Evolutionary conservation across 768 basidiomycete species (phyloP).

Genomic region (Leucogyrophana mollusca): DNA sequence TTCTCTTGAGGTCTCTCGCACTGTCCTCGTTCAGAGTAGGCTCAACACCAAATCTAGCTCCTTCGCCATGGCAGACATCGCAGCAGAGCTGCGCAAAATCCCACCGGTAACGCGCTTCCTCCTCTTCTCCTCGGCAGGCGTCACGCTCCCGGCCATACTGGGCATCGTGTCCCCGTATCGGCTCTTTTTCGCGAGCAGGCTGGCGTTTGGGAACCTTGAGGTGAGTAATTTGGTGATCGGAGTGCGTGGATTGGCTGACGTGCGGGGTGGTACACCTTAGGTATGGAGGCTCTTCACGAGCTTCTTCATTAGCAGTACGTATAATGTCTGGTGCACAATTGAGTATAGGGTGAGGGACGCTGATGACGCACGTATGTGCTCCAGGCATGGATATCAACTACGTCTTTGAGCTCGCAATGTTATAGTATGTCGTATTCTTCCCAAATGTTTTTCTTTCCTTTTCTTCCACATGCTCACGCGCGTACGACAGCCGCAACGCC

Average conservation of each 20-base stretch:
- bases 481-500: constrained; percentile 54
- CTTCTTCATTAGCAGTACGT: constrained; percentile 69
- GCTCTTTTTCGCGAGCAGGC: constrained; percentile 49
- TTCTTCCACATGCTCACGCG: constrained; percentile 1
- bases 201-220: constrained; percentile 51
- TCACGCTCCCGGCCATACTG: constrained; percentile 59
- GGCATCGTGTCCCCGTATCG: constrained; percentile 51
- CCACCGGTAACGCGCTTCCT: constrained; percentile 81
- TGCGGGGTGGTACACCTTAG: constrained; percentile 38
- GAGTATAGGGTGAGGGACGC: not conserved
- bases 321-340: not conserved
- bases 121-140: constrained; percentile 54
- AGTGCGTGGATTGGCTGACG: too few species aligned
- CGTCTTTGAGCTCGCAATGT: constrained; percentile 42
- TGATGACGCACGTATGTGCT: not conserved
- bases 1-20: too few species aligned
- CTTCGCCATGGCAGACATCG: constrained; percentile 51
- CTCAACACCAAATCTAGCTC: too few species aligned
- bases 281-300: constrained; percentile 73
- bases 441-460: not conserved
- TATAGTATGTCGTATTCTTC: constrained; percentile 34
- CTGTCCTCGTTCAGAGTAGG: too few species aligned
- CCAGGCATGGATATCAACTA: constrained; percentile 31
- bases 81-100: constrained; percentile 72
- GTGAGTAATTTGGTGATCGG: too few species aligned